Base-by-base conservation (phyloP, 345 rosid genomes). In the Crucihimalaya himalaica region DNA sequence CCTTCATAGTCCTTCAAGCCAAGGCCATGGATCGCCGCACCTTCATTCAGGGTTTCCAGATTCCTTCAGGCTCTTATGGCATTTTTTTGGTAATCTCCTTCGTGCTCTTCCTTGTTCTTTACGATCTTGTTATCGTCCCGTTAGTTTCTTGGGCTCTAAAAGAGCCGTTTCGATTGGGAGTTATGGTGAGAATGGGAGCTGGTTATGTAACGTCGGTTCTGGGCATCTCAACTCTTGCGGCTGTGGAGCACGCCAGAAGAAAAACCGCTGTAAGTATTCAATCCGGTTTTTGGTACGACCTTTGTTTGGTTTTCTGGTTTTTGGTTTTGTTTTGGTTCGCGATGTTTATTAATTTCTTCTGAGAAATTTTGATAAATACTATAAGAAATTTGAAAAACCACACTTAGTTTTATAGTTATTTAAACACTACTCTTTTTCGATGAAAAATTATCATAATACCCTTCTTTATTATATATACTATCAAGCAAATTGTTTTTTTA, bases 21-120 rank as follows among this genome's bases (percentile, higher is more conserved):
- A 47, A 21, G 46, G 48, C 85, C 61, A 82, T 86, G 89, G 87
- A 85, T 68, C 72, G 89, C 19, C 84, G 79, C 45, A 69, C 88
- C 10, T 61, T 68, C 32, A 81, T 83, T 20, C 25, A 79, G 1
- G 78, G 73, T 5, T 83, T 85, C n/a, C 72, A 89, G 73, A 79
- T 88, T 72, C 89, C 88, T 8, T 70, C 89, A 4, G 90, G 84
- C 37, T 82, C 89, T 6, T 81, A 81, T 6, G 37, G 74, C 43
- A 48, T 78, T 37, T 84, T 90, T 27, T 6, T 71, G 63, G 37
- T 86, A 31, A 54, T 81, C 31, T 27, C 86, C 11, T 18, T 82
- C 31, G 65, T 74, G 48, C 0, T 63, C 4, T 82, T 89, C 86
- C 32, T 88, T 34, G 60, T 68, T 58, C 57, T 85, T 29, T 83